Conservation (phyloP, 495 filamentous ascomycete genomes). For the Hyaloscypha variabilis region DNA sequence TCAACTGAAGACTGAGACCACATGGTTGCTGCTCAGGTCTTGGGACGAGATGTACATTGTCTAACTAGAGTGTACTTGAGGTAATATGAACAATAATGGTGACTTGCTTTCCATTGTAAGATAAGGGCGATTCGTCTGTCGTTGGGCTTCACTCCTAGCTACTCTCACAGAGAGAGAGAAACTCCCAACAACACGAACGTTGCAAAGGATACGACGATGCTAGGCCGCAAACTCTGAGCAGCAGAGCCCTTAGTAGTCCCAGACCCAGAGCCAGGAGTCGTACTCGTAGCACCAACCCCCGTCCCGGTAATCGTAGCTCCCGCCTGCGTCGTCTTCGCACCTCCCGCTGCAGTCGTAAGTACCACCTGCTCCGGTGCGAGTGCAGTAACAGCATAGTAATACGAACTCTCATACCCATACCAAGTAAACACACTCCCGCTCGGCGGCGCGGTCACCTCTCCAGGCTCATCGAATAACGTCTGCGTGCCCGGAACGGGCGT, state of each 20-base stretch:
- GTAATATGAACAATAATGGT: too few relatives aligned
- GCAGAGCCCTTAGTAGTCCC: background rate
- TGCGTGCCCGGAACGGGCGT: slow-evolving; percentile 4
- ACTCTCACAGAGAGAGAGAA: too few relatives aligned
- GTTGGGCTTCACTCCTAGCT: too few relatives aligned
- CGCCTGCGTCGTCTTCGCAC: background rate
- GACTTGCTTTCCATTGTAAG: too few relatives aligned
- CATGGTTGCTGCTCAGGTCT: too few relatives aligned
- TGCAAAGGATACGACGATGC: too few relatives aligned
- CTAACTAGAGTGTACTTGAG: too few relatives aligned
- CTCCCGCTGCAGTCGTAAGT: background rate
- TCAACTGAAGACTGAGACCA: too few relatives aligned
- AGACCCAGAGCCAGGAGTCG: background rate
- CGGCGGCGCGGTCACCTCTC: background rate
- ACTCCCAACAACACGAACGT: too few relatives aligned
- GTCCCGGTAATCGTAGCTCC: background rate
- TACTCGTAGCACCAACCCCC: background rate
- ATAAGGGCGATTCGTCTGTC: too few relatives aligned
- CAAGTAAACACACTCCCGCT: slow-evolving; percentile 13
- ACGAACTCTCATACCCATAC: slow-evolving; percentile 2
- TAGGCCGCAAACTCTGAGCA: too few relatives aligned
- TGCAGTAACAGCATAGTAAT: background rate
- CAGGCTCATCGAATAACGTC: slow-evolving; percentile 5
- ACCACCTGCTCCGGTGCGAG: background rate
- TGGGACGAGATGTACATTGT: too few relatives aligned